Evolutionary conservation across 2,329 filamentous ascomycete genomes (phyloP), one percentile per base, ranked within the genome.

Genomic region (Colletotrichum plurivorum): DNA sequence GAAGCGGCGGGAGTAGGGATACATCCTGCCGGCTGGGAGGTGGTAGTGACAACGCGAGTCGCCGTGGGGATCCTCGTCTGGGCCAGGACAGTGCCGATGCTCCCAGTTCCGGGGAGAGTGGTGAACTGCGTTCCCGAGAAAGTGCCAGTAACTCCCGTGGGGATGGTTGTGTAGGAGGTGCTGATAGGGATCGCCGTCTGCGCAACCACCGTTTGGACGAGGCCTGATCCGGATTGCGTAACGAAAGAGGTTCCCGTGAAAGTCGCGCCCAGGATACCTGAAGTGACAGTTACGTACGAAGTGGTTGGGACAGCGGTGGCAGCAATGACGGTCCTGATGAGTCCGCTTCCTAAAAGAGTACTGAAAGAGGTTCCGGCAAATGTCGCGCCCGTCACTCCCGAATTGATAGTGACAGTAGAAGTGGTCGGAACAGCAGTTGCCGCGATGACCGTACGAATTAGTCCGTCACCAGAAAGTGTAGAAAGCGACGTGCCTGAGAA

Each of bases 11-110:
- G 65, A 6, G 65, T 64, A 2, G 65, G 25, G 3, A 68, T 53
- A 27, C 65, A 68, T 7, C 65, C 65, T 1, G 65, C 48, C 4
- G 60, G 60, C 13, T 36, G 22, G 3, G 18, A 64, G 5, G 65
- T 53, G 1, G 53, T 53, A 1, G 53, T 55, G 13, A 51, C 13
- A 10, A 41, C 41, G 0, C 56, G 56, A 13, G 46, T 62, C 10
- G 54, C 51, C 8, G 56, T 48, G 5, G 39, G 20, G 15, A 68
- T 12, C 4, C 49, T 46, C 39, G 60, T 63, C 25, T 56, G 25
- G 9, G 43, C 22, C 25, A 63, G 0, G 7, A 63, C 49, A 3
- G 60, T 63, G n/a, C 45, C n/a, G 18, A 49, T 16, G 1, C n/a
- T 55, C 0, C 60, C 60, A 31, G 12, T 5, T 8, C 46, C 46